Conservation (phyloP, 2,329 filamentous ascomycete genomes). For the Microdochium nivale region DNA sequence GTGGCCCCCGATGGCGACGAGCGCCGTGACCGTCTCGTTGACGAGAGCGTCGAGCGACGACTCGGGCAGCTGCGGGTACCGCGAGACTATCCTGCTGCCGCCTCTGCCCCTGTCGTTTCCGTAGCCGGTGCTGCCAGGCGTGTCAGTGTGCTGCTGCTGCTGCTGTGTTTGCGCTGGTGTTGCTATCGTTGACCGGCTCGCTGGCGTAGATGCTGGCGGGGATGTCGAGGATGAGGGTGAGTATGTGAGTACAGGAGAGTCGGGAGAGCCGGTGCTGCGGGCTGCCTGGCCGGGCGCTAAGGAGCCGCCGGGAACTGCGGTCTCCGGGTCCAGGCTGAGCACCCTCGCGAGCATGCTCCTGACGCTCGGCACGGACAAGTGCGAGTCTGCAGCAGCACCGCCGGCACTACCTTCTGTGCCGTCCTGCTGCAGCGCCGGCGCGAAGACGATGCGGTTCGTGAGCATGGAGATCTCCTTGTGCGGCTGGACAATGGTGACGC, state of each 20-base stretch:
- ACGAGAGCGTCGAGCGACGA: conserved; percentile 66
- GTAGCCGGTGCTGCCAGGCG: neutral
- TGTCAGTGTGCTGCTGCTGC: conserved; percentile 22
- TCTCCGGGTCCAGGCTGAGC: conserved; percentile 66
- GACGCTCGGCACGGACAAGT: conserved; percentile 61
- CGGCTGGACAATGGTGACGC: conserved; percentile 90
- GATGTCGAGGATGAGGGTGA: neutral
- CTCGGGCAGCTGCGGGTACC: conserved; percentile 66
- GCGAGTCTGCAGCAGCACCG: conserved; percentile 46
- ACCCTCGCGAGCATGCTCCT: conserved; percentile 76
- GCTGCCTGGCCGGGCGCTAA: neutral
- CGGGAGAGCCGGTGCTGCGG: neutral
- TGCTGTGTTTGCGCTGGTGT: conserved; percentile 3
- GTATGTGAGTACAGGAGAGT: neutral
- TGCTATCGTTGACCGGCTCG: no score
- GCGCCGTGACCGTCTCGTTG: conserved; percentile 80
- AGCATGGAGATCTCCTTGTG: conserved; percentile 87
- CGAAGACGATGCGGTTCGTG: conserved; percentile 78
- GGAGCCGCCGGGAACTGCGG: conserved; percentile 21
- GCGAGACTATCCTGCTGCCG: conserved; percentile 37
- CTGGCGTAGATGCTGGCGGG: neutral
- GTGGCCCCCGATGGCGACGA: conserved; percentile 87
- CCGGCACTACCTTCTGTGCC: no score
- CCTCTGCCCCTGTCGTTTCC: neutral
- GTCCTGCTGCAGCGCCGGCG: conserved; percentile 57